Percentiles rank a stretch among this genome's conserved stretches.
phyloP scores from a whole-genome alignment of 139 green algal genomes.

The Volvox africanus region DNA sequence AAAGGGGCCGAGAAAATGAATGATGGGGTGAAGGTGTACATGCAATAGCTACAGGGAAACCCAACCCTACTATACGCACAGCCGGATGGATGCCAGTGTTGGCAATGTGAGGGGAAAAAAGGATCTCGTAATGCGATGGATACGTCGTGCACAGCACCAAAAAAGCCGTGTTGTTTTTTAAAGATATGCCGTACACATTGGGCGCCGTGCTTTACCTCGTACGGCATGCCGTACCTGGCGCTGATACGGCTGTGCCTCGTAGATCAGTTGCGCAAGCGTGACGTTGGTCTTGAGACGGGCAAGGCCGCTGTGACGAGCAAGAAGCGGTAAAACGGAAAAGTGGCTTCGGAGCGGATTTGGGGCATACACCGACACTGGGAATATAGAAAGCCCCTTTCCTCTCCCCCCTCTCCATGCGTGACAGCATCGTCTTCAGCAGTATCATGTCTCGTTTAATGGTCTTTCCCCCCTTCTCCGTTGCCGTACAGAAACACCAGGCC shows the following conservation, averaged over 20 bases:
- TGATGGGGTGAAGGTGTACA: too few relatives aligned
- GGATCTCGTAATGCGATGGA: too few relatives aligned
- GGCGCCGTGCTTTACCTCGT: background rate
- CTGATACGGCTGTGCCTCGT: conserved; percentile 70
- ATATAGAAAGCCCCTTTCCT: background rate
- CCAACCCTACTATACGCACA: too few relatives aligned
- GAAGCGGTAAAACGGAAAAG: background rate
- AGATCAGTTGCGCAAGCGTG: conserved; percentile 63
- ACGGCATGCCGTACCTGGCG: conserved; percentile 54
- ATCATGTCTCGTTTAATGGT: too few relatives aligned
- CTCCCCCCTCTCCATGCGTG: background rate
- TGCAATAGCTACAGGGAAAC: background rate
- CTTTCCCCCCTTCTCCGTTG: background rate
- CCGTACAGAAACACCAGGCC: too few relatives aligned
- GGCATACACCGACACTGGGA: background rate
- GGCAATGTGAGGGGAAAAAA: too few relatives aligned
- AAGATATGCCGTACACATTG: too few relatives aligned
- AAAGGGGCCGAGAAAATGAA: too few relatives aligned
- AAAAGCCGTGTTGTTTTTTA: too few relatives aligned
- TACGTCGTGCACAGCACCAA: too few relatives aligned
- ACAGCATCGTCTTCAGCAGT: too few relatives aligned
- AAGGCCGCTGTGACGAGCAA: conserved; percentile 33
- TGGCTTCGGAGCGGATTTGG: background rate
- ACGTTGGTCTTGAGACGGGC: conserved; percentile 50
- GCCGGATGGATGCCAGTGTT: too few relatives aligned